These are phyloP conservation scores for Calonectria leucothoes DNA, from an alignment of 2,329 filamentous ascomycete species.

Conservation along the genomic window DNA sequence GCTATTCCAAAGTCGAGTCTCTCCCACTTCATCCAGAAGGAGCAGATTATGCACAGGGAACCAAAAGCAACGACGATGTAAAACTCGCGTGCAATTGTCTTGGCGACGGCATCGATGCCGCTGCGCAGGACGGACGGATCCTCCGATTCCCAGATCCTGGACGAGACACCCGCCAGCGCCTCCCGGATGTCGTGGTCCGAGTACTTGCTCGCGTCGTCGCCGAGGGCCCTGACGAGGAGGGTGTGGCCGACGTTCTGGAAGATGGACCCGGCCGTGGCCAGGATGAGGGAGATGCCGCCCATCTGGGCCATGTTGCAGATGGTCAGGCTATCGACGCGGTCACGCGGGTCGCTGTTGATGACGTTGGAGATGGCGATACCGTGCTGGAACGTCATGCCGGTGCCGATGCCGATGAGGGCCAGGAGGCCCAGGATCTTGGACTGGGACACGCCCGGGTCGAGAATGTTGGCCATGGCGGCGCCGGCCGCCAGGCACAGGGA, in stretches of 20 bases:
- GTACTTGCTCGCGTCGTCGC: slow-evolving; percentile 12
- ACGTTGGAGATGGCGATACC: slow-evolving; percentile 45
- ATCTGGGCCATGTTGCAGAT: slow-evolving; percentile 50
- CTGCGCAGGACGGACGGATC: not conserved
- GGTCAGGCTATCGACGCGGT: slow-evolving; percentile 44
- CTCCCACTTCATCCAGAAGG: slow-evolving; percentile 23
- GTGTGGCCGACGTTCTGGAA: slow-evolving; percentile 24
- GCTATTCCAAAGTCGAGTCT: slow-evolving; percentile 18
- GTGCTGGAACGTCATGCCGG: slow-evolving; percentile 47
- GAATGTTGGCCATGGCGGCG: slow-evolving; percentile 37
- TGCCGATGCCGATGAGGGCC: slow-evolving; percentile 45
- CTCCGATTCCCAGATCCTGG: slow-evolving; percentile 14
- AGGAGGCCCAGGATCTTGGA: slow-evolving; percentile 46
- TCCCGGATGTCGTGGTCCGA: slow-evolving; percentile 19
- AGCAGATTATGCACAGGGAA: slow-evolving; percentile 16
- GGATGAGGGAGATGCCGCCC: slow-evolving; percentile 27
- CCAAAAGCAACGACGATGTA: slow-evolving; percentile 19
- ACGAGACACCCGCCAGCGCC: slow-evolving; percentile 25
- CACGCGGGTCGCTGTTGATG: slow-evolving; percentile 40
- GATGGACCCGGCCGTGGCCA: slow-evolving; percentile 17
- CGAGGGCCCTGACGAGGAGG: slow-evolving; percentile 18
- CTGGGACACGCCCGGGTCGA: slow-evolving; percentile 39
- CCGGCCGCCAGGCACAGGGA: slow-evolving; percentile 41
- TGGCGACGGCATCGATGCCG: slow-evolving; percentile 20
- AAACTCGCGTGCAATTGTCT: slow-evolving; percentile 15